Conservation (phyloP, 2,329 filamentous ascomycete species). For the Apiospora pterosperma region DNA sequence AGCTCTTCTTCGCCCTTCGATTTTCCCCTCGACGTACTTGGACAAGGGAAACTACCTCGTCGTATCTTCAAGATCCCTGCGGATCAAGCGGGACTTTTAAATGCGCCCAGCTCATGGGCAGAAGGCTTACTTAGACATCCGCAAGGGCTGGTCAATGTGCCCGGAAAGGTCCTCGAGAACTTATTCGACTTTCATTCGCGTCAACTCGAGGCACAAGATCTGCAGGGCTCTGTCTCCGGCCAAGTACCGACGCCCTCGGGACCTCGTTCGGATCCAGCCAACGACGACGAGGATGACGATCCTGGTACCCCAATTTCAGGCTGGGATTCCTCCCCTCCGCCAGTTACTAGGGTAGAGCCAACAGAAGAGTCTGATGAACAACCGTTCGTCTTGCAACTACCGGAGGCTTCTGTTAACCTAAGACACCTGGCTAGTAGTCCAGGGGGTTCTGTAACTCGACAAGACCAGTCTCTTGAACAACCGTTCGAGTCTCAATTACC, state of each 20-base stretch:
- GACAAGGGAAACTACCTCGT: slow-evolving; percentile 32
- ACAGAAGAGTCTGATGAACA: background rate
- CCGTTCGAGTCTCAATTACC: slow-evolving; percentile 23
- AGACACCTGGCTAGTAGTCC: background rate
- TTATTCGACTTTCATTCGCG: background rate
- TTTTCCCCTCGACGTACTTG: slow-evolving; percentile 21
- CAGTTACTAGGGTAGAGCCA: background rate
- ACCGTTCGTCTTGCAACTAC: background rate
- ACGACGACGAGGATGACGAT: background rate
- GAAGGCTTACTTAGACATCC: slow-evolving; percentile 15
- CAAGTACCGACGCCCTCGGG: background rate
- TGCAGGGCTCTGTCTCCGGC: background rate
- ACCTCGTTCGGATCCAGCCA: background rate
- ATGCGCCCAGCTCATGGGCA: slow-evolving; percentile 37
- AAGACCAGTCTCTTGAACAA: background rate
- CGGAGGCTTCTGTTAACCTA: background rate
- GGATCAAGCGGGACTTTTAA: slow-evolving; percentile 47
- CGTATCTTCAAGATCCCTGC: slow-evolving; percentile 41
- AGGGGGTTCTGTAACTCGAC: background rate
- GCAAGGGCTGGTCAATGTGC: slow-evolving; percentile 28
- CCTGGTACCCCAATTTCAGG: background rate
- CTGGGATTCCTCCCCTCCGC: background rate
- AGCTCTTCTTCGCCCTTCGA: background rate
- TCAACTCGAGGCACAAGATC: background rate
- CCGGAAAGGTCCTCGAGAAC: slow-evolving; percentile 26